Conservation (phyloP, 176 grass and related monocot species). For the Alopecurus myosuroides region DNA sequence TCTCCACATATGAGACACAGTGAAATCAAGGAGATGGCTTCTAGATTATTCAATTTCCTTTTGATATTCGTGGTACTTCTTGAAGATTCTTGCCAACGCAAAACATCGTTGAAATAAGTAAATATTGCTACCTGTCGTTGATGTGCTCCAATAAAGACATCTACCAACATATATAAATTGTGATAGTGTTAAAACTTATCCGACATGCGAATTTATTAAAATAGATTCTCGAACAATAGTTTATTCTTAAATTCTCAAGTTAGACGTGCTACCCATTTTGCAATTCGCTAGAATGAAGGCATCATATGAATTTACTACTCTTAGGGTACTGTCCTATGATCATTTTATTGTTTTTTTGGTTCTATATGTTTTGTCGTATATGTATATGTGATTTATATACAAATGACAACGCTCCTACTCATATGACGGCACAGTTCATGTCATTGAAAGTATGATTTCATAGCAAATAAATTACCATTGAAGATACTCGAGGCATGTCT, state of each 20-base stretch:
- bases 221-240: not conserved
- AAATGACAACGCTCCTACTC: not conserved
- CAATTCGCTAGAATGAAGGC: not conserved
- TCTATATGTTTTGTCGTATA: not conserved
- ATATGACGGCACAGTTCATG: not conserved
- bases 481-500: too few relatives aligned
- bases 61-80: not conserved
- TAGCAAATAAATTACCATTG: too few relatives aligned
- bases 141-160: not conserved
- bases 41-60: not conserved
- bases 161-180: not conserved
- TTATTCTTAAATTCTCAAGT: not conserved
- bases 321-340: too few relatives aligned
- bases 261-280: not conserved
- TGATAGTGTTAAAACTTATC: not conserved
- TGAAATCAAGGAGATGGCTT: not conserved
- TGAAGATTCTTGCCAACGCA: not conserved
- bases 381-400: not conserved
- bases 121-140: not conserved
- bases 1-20: not conserved
- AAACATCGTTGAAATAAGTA: not conserved
- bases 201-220: not conserved
- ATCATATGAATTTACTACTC: not conserved
- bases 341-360: not conserved
- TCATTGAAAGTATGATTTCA: too few relatives aligned